Percentiles rank a stretch among this genome's conserved stretches.
Evolutionary conservation across 1,284 basidiomycete genomes (phyloP).

Genomic region (Microbotryum scabiosae): DNA sequence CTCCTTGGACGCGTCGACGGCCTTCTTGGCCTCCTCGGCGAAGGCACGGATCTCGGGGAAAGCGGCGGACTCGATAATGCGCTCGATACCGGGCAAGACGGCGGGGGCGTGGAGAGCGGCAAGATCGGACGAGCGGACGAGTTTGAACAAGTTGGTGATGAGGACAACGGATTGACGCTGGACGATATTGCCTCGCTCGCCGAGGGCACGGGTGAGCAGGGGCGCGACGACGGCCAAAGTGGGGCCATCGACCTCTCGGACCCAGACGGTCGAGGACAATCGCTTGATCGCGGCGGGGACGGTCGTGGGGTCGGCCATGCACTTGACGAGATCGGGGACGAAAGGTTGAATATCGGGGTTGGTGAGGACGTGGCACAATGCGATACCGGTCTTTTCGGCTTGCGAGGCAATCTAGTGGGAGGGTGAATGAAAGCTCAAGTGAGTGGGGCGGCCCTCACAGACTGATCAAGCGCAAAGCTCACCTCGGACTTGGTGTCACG

Average conservation of each 20-base stretch:
- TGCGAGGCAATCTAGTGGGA: slow-evolving; percentile 61
- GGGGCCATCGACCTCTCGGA: slow-evolving; percentile 92
- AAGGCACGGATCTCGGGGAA: slow-evolving; percentile 97
- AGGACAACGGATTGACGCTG: slow-evolving; percentile 71
- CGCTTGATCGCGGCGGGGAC: slow-evolving; percentile 94
- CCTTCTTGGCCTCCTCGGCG: slow-evolving; percentile 45
- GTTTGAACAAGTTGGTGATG: slow-evolving; percentile 94
- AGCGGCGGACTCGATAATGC: slow-evolving; percentile 80
- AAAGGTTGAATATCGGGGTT: slow-evolving; percentile 91
- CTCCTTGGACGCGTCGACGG: slow-evolving; percentile 29
- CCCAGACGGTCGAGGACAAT: slow-evolving; percentile 88
- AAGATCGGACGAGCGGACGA: slow-evolving; percentile 83
- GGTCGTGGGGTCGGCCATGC: slow-evolving; percentile 77
- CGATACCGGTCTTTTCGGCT: slow-evolving; percentile 86
- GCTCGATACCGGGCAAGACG: slow-evolving; percentile 84
- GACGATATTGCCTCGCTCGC: slow-evolving; percentile 78
- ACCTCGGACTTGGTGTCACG: slow-evolving; percentile 97
- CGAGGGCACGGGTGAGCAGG: slow-evolving; percentile 80
- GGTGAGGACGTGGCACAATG: slow-evolving; percentile 81
- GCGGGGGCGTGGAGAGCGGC: slow-evolving; percentile 82
- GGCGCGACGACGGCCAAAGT: slow-evolving; percentile 94
- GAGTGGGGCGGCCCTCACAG: slow-evolving; percentile 8
- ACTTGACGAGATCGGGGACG: slow-evolving; percentile 73
- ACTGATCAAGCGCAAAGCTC: slow-evolving; percentile 27
- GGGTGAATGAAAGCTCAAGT: slow-evolving; percentile 7